A percentile compares a stretch with the other conserved stretches of the same genome.
These are phyloP conservation scores for Colletotrichum nymphaeae DNA, from an alignment of 2,329 filamentous ascomycete genomes.

Conservation along the genomic window DNA sequence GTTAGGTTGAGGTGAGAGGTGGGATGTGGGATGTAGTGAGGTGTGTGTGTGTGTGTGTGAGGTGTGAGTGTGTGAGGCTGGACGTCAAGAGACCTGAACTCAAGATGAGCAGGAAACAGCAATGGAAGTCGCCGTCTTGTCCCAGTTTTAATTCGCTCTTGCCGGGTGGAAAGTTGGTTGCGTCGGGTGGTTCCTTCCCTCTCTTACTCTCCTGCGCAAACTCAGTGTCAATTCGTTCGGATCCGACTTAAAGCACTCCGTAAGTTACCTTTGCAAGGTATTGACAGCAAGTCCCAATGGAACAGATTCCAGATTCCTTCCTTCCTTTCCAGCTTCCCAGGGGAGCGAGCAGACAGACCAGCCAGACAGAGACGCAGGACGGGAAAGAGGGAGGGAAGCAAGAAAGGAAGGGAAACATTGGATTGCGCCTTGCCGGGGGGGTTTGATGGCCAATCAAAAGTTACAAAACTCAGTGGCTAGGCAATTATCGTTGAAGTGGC, in stretches of 20 bases:
- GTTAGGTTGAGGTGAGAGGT: slow-evolving; percentile 6
- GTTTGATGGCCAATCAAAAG: slow-evolving; percentile 6
- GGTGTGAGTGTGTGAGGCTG: not conserved
- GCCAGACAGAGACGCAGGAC: not conserved
- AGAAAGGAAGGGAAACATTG: slow-evolving; percentile 31
- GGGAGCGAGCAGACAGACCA: slow-evolving; percentile 3
- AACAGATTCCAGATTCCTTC: slow-evolving; percentile 1
- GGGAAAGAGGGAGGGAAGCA: slow-evolving; percentile 14
- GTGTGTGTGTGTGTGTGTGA: not conserved
- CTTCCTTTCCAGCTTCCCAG: not conserved
- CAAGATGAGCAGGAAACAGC: not conserved
- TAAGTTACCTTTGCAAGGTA: not conserved
- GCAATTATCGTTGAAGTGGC: slow-evolving; percentile 24
- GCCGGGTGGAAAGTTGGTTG: not conserved
- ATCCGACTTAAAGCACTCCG: not conserved
- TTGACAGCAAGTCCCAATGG: not conserved
- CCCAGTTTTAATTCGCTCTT: slow-evolving; percentile 18
- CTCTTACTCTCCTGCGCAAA: not conserved
- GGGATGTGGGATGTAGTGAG: not conserved
- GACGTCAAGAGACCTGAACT: not conserved
- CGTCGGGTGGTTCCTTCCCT: not conserved
- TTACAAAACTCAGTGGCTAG: slow-evolving; percentile 13
- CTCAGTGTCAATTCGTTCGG: not conserved
- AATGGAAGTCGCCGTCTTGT: slow-evolving; percentile 25
- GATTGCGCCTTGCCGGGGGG: slow-evolving; percentile 12